Base-by-base conservation (phyloP, 1,284 basidiomycete species). In the Microstroma glucosiphilum region DNA sequence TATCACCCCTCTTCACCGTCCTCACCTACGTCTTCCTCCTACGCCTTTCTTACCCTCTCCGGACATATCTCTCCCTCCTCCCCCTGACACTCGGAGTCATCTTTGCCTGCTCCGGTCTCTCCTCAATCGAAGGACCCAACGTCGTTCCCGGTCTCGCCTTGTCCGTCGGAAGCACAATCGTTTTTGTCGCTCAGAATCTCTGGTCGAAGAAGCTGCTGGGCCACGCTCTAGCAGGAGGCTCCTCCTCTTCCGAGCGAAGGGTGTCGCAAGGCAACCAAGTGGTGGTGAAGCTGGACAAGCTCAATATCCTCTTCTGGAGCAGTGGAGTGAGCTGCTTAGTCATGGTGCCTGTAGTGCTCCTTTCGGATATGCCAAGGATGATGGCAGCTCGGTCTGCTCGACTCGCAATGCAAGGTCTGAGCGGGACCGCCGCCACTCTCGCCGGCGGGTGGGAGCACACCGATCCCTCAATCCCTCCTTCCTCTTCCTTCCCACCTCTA, bases 141-240 rank as follows among this genome's bases (percentile, higher is more conserved):
- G 61, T 51, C 30, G 21, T 51, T 19, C 30, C 66, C 30, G 65
- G 64, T 13, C 49, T 66, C 37, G 23, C 41, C 25, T 17, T 48
- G 2, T 58, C 62, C 15, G 59, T 68, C 9, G 61, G 57, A 7
- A 60, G 91, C 15, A 93, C 93, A 25, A 81, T 97, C 64, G 87
- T 99, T 69, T 97, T 98, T 78, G 96, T 99, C 58, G 91, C 90
- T 64, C 93, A 93, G 69, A 98, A 98, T 82, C 97, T 99, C 74
- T 96, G 94, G 81, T 96, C 94, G 85, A 99, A 99, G 82, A 97
- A 96, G 83, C 88, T 98, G 65, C 88, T 99, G 84, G 92, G 92
- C 6, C 51, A 54, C 26, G 51, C 51, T 15, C 19, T 54, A 13
- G 13, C n/a, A 6, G 73, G 77, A 57, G 73, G 76, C 26, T 61